A percentile compares a stretch with the other conserved stretches of the same genome.
phyloP scores from a whole-genome alignment of 1,284 basidiomycete genomes.

The Pseudozyma sp. region DNA sequence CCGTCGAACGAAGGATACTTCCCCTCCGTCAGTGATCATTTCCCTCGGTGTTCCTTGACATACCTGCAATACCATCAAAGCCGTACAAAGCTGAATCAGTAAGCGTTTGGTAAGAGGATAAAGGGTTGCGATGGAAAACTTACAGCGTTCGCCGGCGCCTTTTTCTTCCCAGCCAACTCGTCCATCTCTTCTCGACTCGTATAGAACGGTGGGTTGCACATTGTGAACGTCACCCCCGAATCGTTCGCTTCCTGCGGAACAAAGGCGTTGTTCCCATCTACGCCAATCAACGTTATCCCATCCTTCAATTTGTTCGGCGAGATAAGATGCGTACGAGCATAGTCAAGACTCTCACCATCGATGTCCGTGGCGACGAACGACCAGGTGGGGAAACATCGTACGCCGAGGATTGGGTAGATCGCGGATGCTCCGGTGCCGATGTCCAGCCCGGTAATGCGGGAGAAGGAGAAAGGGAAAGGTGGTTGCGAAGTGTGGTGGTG shows the following conservation, averaged over 20 bases:
- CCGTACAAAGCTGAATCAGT: no score
- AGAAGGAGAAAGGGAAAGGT: no score
- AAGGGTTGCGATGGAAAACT: neutral
- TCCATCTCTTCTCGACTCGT: conserved; percentile 77
- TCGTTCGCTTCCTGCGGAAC: conserved; percentile 67
- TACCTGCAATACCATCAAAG: conserved; percentile 10
- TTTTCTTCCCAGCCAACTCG: conserved; percentile 25
- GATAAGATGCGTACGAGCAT: conserved; percentile 72
- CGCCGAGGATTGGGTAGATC: conserved; percentile 83
- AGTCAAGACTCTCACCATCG: conserved; percentile 26
- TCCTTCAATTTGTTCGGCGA: conserved; percentile 70
- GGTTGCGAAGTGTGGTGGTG: neutral
- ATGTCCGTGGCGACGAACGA: conserved; percentile 40
- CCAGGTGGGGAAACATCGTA: conserved; percentile 59
- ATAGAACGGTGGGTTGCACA: conserved; percentile 98
- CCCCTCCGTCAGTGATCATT: conserved; percentile 88
- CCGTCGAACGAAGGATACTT: conserved; percentile 79
- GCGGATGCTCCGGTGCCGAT: conserved; percentile 69
- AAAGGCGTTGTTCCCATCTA: conserved; percentile 71
- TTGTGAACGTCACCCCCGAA: conserved; percentile 72
- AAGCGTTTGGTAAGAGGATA: no score
- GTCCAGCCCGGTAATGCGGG: conserved; percentile 10
- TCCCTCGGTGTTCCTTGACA: conserved; percentile 82
- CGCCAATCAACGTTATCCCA: conserved; percentile 73
- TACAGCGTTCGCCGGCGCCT: conserved; percentile 32